Conservation (phyloP, 352 stramenopile genomes). For the Hyaloperonospora brassicae region DNA sequence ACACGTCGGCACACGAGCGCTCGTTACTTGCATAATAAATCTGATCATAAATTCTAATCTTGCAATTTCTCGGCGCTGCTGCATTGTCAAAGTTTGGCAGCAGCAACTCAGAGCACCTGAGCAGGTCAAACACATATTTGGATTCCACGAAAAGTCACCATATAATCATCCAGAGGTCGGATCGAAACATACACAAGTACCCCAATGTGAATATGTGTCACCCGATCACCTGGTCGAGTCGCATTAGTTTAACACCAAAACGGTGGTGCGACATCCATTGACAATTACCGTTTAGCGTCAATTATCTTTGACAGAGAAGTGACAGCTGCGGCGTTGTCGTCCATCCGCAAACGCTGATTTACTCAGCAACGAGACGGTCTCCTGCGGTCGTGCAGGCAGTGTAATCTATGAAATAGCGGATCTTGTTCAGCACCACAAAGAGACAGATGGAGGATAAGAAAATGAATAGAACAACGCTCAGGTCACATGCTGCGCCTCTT, state of each 20-base stretch:
- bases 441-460: conserved; percentile 61
- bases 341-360: conserved; percentile 24
- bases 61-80: too few relatives aligned
- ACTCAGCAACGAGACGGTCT: too few relatives aligned
- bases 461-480: conserved; percentile 56
- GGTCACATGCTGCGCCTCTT: conserved; percentile 34
- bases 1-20: too few relatives aligned
- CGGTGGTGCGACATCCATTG: conserved; percentile 60
- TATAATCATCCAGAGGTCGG: too few relatives aligned
- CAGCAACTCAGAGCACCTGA: too few relatives aligned
- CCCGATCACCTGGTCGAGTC: conserved; percentile 46
- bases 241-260: conserved; percentile 74
- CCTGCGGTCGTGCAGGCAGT: too few relatives aligned
- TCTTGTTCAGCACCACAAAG: conserved; percentile 67
- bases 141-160: not conserved
- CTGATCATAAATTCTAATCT: too few relatives aligned
- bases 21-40: too few relatives aligned
- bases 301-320: conserved; percentile 9
- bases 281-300: conserved; percentile 34
- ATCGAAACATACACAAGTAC: too few relatives aligned
- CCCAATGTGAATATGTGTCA: too few relatives aligned
- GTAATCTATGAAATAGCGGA: conserved; percentile 67
- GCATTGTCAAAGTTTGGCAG: too few relatives aligned
- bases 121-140: too few relatives aligned
- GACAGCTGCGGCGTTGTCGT: conserved; percentile 9